These are phyloP conservation scores for Phytophthora tubulina DNA, from an alignment of 352 stramenopile species.

Conservation along the genomic window DNA sequence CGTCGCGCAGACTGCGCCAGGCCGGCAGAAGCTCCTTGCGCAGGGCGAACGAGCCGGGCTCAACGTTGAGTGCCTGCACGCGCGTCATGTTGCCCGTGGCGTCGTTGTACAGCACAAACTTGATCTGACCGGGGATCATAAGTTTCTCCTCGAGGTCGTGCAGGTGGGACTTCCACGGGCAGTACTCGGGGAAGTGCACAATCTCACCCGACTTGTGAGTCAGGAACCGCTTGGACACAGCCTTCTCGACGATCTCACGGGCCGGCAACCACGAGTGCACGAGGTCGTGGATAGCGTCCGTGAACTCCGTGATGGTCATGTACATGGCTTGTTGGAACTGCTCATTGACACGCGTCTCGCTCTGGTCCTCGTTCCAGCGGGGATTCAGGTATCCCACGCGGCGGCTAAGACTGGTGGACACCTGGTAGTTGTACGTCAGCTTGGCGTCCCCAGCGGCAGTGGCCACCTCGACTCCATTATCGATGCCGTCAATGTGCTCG, in stretches of 20 bases:
- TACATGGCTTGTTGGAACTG: constrained; percentile 96
- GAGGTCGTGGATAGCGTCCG: constrained; percentile 91
- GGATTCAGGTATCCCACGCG: constrained; percentile 96
- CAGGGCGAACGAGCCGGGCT: constrained; percentile 94
- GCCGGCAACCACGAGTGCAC: constrained; percentile 96
- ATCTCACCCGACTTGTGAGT: constrained; percentile 95
- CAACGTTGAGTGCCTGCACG: constrained; percentile 96
- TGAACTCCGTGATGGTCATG: constrained; percentile 96
- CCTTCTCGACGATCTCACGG: constrained; percentile 93
- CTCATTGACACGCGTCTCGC: constrained; percentile 77
- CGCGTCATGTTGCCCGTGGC: constrained; percentile 93
- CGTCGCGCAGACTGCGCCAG: constrained; percentile 96
- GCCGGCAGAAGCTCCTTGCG: constrained; percentile 90
- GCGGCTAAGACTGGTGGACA: constrained; percentile 81
- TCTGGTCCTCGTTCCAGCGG: constrained; percentile 96
- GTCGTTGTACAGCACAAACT: constrained; percentile 98
- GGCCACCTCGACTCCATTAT: constrained; percentile 96
- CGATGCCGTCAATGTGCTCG: constrained; percentile 98
- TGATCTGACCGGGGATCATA: constrained; percentile 90
- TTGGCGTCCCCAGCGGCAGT: constrained; percentile 41
- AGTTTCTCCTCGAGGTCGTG: constrained; percentile 96
- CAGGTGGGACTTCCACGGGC: constrained; percentile 97
- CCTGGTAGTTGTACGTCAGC: constrained; percentile 73
- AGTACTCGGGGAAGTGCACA: constrained; percentile 93
- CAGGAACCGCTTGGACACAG: constrained; percentile 87